These are phyloP conservation scores for Aethionema arabicum DNA, from an alignment of 345 rosid species.

Conservation along the genomic window DNA sequence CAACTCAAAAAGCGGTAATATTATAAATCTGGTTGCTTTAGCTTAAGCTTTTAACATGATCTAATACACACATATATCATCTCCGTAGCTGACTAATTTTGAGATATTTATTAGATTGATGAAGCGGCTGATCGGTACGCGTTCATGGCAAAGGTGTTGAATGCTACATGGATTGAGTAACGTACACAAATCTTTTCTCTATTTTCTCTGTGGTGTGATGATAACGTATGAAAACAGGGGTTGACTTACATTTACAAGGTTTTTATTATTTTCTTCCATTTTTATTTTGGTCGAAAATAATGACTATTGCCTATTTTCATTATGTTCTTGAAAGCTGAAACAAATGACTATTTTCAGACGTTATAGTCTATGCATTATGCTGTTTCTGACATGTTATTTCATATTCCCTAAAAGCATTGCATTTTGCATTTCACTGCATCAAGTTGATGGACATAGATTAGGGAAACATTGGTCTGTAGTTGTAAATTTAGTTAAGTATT, in stretches of 20 bases:
- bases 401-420: too few relatives aligned
- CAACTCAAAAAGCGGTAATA: constrained; percentile 75
- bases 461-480: too few relatives aligned
- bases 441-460: too few relatives aligned
- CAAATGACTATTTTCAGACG: too few relatives aligned
- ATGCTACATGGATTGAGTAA: constrained; percentile 68
- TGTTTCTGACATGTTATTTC: too few relatives aligned
- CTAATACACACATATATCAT: background rate
- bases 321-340: too few relatives aligned
- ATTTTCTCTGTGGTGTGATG: constrained; percentile 2
- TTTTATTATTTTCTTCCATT: background rate
- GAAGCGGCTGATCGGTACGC: constrained; percentile 78
- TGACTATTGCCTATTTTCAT: too few relatives aligned
- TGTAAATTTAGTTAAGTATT: too few relatives aligned
- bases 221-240: background rate
- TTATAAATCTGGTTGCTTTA: background rate
- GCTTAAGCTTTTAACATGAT: background rate
- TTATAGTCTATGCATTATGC: too few relatives aligned
- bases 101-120: constrained; percentile 57
- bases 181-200: constrained; percentile 3
- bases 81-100: background rate
- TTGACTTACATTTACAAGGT: background rate
- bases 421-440: too few relatives aligned
- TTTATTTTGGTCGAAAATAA: background rate
- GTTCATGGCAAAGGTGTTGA: constrained; percentile 81